Percentiles rank a stretch among this genome's conserved stretches.
Conservation (phyloP, 768 basidiomycete genomes). For the Mycena floridula region DNA sequence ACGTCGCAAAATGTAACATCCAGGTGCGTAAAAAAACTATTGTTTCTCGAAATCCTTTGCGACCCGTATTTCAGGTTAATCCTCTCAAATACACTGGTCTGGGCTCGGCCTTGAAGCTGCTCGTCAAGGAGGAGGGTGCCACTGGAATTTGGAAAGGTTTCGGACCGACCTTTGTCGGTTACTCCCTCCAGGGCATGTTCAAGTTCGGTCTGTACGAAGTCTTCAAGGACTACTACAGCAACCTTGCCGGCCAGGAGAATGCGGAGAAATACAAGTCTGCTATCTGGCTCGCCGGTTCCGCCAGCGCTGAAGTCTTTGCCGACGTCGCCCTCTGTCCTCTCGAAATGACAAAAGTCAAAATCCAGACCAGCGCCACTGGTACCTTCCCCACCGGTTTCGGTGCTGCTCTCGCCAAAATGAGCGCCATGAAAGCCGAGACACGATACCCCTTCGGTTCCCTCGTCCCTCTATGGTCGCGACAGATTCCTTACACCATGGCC, state of each 20-base stretch:
- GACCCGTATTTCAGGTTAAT: conserved; percentile 48
- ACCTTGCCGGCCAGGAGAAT: conserved; percentile 81
- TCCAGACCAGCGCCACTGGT: conserved; percentile 70
- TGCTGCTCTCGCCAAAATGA: conserved; percentile 69
- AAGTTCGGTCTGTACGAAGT: conserved; percentile 97
- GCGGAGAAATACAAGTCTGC: conserved; percentile 76
- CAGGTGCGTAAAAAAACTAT: conserved; percentile 45
- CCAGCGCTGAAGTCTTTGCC: conserved; percentile 92
- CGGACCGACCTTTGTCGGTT: conserved; percentile 89
- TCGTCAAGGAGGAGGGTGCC: conserved; percentile 76
- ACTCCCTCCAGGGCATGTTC: conserved; percentile 96
- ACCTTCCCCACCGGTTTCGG: conserved; percentile 76
- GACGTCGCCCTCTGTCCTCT: conserved; percentile 94
- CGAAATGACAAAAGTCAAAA: conserved; percentile 92
- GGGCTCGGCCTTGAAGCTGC: conserved; percentile 49
- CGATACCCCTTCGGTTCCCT: conserved; percentile 84
- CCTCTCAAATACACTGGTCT: conserved; percentile 72
- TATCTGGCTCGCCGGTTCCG: conserved; percentile 93
- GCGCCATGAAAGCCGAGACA: conserved; percentile 56
- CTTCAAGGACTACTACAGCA: conserved; percentile 93
- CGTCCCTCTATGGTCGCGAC: conserved; percentile 84
- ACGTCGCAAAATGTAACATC: conserved; percentile 91
- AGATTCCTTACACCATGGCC: conserved; percentile 99
- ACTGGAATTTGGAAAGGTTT: conserved; percentile 92
- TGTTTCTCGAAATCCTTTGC: conserved; percentile 3